Percentiles rank a stretch among this genome's conserved stretches.
These are phyloP conservation scores for Fusarium nelsonii DNA, from an alignment of 2,329 filamentous ascomycete species.

Conservation along the genomic window DNA sequence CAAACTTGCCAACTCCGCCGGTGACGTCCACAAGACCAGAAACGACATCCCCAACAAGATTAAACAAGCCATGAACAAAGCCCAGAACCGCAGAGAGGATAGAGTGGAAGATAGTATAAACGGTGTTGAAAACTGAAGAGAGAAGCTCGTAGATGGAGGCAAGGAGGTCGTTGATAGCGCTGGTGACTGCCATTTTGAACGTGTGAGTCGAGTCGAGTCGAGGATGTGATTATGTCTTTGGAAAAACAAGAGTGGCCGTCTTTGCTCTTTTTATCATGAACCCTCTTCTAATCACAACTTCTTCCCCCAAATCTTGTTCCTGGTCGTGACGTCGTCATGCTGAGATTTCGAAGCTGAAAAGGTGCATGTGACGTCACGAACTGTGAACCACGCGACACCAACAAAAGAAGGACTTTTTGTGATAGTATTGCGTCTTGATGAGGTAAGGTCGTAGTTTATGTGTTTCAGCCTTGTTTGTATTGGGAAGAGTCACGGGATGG, in stretches of 20 bases:
- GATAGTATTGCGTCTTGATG: conserved; percentile 35
- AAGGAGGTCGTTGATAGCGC: conserved; percentile 55
- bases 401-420: not conserved
- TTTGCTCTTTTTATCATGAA: conserved; percentile 12
- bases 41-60: conserved; percentile 53
- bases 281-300: not conserved
- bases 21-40: conserved; percentile 54
- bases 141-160: conserved; percentile 59
- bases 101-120: conserved; percentile 52
- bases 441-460: conserved; percentile 12
- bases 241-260: not conserved
- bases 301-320: conserved; percentile 21
- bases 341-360: conserved; percentile 25
- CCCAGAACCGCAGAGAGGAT: conserved; percentile 51
- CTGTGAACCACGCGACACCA: conserved; percentile 38
- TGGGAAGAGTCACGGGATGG: conserved; percentile 2
- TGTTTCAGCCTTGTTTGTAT: not conserved
- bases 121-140: conserved; percentile 53
- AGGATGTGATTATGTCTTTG: not conserved
- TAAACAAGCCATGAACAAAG: conserved; percentile 55
- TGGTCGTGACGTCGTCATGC: conserved; percentile 50
- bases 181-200: conserved; percentile 52
- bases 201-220: not conserved
- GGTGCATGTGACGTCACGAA: conserved; percentile 47
- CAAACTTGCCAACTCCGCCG: conserved; percentile 56